phyloP scores from a whole-genome alignment of 192 early-diverging fungal genomes.

The Coemansia sp. region DNA sequence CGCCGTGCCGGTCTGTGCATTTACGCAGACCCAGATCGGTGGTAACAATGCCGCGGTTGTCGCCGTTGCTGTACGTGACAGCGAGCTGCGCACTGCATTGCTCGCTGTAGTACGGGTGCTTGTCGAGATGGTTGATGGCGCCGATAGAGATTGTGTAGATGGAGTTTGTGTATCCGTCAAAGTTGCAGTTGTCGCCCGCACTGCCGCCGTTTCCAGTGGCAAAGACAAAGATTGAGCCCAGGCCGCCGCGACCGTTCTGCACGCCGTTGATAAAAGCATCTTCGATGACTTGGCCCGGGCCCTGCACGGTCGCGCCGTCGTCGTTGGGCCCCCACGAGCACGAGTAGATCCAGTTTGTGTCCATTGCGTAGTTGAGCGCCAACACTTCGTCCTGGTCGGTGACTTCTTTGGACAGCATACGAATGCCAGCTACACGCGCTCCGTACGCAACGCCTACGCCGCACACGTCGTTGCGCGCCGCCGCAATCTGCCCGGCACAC shows the following conservation, averaged over 20 bases:
- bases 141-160: constrained; percentile 94
- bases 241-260: constrained; percentile 75
- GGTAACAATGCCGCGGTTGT: constrained; percentile 79
- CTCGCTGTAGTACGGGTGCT: constrained; percentile 86
- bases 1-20: constrained; percentile 82
- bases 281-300: constrained; percentile 72
- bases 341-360: constrained; percentile 93
- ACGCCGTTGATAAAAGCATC: constrained; percentile 90
- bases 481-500: constrained; percentile 97
- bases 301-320: constrained; percentile 81
- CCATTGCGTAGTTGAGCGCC: constrained; percentile 83
- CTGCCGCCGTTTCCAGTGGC: constrained; percentile 89
- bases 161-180: constrained; percentile 94
- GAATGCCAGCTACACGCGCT: constrained; percentile 81
- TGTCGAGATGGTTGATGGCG: constrained; percentile 73
- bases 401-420: constrained; percentile 85
- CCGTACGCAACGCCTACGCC: constrained; percentile 91
- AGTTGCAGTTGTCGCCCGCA: constrained; percentile 89
- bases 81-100: constrained; percentile 83
- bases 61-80: constrained; percentile 84
- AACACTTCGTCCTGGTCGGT: constrained; percentile 93
- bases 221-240: constrained; percentile 91
- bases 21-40: constrained; percentile 74
- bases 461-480: constrained; percentile 86
- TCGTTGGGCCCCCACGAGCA: constrained; percentile 96